Conservation (phyloP, 2,329 filamentous ascomycete genomes). For the Hypoxylon sp. region DNA sequence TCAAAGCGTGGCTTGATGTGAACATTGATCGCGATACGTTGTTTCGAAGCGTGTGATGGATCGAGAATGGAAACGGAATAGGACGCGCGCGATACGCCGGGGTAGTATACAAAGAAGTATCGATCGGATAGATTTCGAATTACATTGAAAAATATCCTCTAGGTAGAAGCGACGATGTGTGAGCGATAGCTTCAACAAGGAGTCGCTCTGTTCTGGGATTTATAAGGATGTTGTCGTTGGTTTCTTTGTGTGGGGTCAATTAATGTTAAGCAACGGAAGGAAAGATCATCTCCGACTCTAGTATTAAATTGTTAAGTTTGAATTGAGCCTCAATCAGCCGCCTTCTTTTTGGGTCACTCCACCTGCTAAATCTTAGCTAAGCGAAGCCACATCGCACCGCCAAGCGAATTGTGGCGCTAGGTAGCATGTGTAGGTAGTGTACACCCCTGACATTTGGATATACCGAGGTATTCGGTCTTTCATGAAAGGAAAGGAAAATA, state of each 20-base stretch:
- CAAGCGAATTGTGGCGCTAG: not conserved
- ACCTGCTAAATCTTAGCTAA: not conserved
- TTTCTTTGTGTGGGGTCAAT: conserved; percentile 45
- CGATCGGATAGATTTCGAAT: not conserved
- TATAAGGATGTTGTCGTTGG: conserved; percentile 22
- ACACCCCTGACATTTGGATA: not conserved
- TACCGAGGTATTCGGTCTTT: not conserved
- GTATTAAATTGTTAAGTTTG: conserved; percentile 19
- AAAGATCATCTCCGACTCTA: conserved; percentile 18
- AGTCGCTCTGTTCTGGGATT: not conserved
- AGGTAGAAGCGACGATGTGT: conserved; percentile 15
- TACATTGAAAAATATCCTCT: conserved; percentile 14
- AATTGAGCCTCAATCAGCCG: conserved; percentile 44
- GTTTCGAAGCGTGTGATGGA: not conserved
- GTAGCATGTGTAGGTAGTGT: not conserved
- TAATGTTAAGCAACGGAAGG: conserved; percentile 27
- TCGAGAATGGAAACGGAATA: not conserved
- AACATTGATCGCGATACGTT: conserved; percentile 41
- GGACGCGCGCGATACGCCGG: conserved; percentile 24
- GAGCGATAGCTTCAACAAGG: not conserved
- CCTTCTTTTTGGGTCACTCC: conserved; percentile 13
- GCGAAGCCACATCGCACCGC: not conserved
- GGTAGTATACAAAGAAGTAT: not conserved
- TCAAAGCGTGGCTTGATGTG: conserved; percentile 17
- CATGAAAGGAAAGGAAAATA: too few species aligned